phyloP scores from a whole-genome alignment of 2,329 filamentous ascomycete species.

The Cryoendolithus antarcticus region DNA sequence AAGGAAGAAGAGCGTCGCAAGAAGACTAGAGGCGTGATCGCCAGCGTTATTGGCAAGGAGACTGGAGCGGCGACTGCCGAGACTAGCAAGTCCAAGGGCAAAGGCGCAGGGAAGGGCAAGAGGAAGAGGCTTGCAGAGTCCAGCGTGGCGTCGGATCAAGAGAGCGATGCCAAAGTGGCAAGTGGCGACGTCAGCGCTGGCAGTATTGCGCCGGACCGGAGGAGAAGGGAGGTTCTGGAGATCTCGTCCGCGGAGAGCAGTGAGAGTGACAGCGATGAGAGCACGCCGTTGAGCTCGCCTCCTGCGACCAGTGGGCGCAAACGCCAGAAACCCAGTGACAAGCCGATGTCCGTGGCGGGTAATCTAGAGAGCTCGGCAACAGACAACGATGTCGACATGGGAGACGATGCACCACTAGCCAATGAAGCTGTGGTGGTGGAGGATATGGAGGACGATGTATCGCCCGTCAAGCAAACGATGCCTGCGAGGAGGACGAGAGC shows the following conservation, averaged over 20 bases:
- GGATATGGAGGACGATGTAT: conserved; percentile 30
- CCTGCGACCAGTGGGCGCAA: conserved; percentile 1
- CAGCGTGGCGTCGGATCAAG: conserved; percentile 9
- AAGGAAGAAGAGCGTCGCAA: conserved; percentile 57
- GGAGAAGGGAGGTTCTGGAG: conserved; percentile 1
- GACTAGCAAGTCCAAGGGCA: conserved; percentile 11
- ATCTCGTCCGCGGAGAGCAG: too few species aligned
- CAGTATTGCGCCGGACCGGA: conserved; percentile 7
- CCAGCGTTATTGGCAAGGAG: conserved; percentile 33
- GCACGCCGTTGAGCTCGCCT: background rate
- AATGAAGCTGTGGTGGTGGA: conserved; percentile 15
- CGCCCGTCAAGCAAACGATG: conserved; percentile 22
- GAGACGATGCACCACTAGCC: conserved; percentile 12
- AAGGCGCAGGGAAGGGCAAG: conserved; percentile 10
- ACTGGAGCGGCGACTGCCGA: conserved; percentile 20
- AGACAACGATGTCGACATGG: conserved; percentile 6
- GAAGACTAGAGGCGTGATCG: conserved; percentile 39
- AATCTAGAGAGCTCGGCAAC: background rate
- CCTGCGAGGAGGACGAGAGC: conserved; percentile 26
- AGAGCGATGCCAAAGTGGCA: conserved; percentile 5
- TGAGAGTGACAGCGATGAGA: too few species aligned
- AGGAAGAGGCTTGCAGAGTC: conserved; percentile 7
- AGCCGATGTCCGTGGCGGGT: conserved; percentile 2
- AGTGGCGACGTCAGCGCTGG: background rate
- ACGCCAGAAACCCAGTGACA: conserved; percentile 3